phyloP scores from a whole-genome alignment of 1,139 yeast genomes.

The Lodderomyces beijingensis region DNA sequence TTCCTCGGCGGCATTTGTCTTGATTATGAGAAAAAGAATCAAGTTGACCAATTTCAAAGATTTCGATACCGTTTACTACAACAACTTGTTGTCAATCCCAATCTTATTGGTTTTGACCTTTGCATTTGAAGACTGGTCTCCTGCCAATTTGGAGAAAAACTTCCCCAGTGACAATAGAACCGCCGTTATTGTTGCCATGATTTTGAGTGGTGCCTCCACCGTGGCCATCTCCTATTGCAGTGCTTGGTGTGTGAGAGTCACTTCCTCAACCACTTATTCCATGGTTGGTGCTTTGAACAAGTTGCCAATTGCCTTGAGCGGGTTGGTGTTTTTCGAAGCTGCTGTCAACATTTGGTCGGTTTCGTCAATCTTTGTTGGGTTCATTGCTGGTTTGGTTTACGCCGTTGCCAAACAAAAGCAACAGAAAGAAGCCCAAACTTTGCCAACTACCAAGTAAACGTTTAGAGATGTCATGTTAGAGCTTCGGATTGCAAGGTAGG shows the following conservation, averaged over 20 bases:
- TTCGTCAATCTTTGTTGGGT: slow-evolving; percentile 86
- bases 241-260: slow-evolving; percentile 99
- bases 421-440: slow-evolving; percentile 24
- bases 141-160: slow-evolving; percentile 67
- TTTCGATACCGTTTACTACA: slow-evolving; percentile 97
- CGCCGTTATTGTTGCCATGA: slow-evolving; percentile 73
- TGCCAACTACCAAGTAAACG: slow-evolving; percentile 11
- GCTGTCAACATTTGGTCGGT: slow-evolving; percentile 92
- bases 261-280: slow-evolving; percentile 95
- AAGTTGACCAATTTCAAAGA: slow-evolving; percentile 96
- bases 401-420: slow-evolving; percentile 88
- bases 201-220: slow-evolving; percentile 88
- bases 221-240: slow-evolving; percentile 98
- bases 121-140: slow-evolving; percentile 87
- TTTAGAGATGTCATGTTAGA: too few relatives aligned
- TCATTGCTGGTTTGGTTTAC: slow-evolving; percentile 90
- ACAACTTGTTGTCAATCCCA: slow-evolving; percentile 89
- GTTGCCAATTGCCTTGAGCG: slow-evolving; percentile 94
- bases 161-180: slow-evolving; percentile 70
- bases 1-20: slow-evolving; percentile 88
- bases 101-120: slow-evolving; percentile 73
- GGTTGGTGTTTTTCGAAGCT: slow-evolving; percentile 89
- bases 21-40: slow-evolving; percentile 95
- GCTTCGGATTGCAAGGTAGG: too few relatives aligned
- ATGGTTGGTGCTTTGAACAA: slow-evolving; percentile 99